Base-by-base conservation (phyloP, 805 yeast genomes). In the Yueomyces sinensis region DNA sequence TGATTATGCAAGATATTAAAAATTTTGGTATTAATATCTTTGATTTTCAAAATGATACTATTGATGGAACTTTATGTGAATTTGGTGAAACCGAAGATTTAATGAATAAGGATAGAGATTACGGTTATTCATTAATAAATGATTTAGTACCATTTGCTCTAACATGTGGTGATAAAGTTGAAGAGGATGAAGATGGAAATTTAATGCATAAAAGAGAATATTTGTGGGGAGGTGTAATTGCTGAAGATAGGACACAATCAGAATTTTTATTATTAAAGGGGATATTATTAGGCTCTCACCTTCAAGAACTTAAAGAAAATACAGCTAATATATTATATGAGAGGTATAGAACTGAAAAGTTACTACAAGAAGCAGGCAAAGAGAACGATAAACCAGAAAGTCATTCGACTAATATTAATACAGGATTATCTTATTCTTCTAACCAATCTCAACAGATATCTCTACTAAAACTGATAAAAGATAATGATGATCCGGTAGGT, bases 261-360 rank as follows among this genome's bases (percentile, higher is more conserved):
- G 94, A 83, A 53, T 78, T 82, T 50, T 62, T 79, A 15, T 64
- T 71, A 32, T 66, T 83, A 57, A 74, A 81, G 49, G 80, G 78
- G 44, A 73, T 82, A 3, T 60, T 83, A 37, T 66, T 83, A 46
- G 78, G 80, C 36, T 76, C 89, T 4, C 93, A 82, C 58, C 66
- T 82, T 56, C 76, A 76, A 50, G 94, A 83, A 45, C 74, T 83
- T 56, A 82, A 80, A 59, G 93, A 82, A 44, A 62, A 70, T 41
- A 83, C 94, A 3, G 84, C 76, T 53, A 77, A 77, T 47, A 63
- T 69, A 27, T 65, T 83, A 42, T 83, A 83, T 58, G 94, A 83
- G 52, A 71, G 71, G 45, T 83, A 81, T 59, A 73, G 94, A 60
- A 77, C 89, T 15, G 71, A 69, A 46, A 76, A 71, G 35, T 66